phyloP scores from a whole-genome alignment of 345 rosid species.

The Limnanthes douglasii region DNA sequence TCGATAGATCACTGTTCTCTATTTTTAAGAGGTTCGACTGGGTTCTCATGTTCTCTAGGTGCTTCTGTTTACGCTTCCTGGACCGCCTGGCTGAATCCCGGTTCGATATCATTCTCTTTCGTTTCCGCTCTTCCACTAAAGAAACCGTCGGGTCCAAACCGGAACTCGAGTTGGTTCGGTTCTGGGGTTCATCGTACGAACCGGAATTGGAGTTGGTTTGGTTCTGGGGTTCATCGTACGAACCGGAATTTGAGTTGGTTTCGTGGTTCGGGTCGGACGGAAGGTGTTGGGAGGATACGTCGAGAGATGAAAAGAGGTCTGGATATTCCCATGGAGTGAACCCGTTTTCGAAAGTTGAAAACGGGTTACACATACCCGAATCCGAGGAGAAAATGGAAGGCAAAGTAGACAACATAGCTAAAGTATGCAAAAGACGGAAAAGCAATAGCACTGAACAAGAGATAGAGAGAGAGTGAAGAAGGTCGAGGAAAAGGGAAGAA shows the following conservation, averaged over 20 bases:
- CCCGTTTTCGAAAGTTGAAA: slow-evolving; percentile 26
- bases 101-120: slow-evolving; percentile 82
- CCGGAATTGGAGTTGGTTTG: slow-evolving; percentile 19
- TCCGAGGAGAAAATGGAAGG: slow-evolving; percentile 27
- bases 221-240: slow-evolving; percentile 5
- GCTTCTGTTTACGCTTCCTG: slow-evolving; percentile 71
- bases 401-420: slow-evolving; percentile 37
- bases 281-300: slow-evolving; percentile 15
- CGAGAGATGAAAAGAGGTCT: slow-evolving; percentile 19
- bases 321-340: slow-evolving; percentile 42
- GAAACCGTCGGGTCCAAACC: slow-evolving; percentile 10
- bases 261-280: slow-evolving; percentile 13
- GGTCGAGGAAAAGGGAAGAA: slow-evolving; percentile 93
- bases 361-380: slow-evolving; percentile 20
- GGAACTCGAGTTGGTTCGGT: slow-evolving; percentile 20
- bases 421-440: too few relatives aligned
- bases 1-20: slow-evolving; percentile 56
- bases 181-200: slow-evolving; percentile 15
- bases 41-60: slow-evolving; percentile 57
- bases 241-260: slow-evolving; percentile 1
- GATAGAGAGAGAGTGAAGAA: slow-evolving; percentile 30
- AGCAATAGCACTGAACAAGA: slow-evolving; percentile 1
- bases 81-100: slow-evolving; percentile 92
- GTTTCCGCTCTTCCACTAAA: slow-evolving; percentile 17
- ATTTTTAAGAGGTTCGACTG: slow-evolving; percentile 49